These are phyloP conservation scores for Trichosporon sp. DNA, from an alignment of 1,284 basidiomycete genomes.

Conservation along the genomic window DNA sequence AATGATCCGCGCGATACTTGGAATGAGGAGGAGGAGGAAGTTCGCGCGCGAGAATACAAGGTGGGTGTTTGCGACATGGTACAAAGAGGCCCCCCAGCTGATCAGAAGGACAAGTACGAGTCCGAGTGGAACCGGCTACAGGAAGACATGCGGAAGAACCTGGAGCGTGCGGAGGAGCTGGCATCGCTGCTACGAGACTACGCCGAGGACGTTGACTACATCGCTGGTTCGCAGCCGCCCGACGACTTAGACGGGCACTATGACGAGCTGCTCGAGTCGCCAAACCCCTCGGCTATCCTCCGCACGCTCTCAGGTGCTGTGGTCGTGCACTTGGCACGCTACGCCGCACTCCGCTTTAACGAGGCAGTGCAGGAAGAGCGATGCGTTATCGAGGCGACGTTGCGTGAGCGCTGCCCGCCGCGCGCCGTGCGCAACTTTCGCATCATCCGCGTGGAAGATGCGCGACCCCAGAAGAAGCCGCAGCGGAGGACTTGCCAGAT, in stretches of 20 bases:
- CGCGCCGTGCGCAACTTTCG: slow-evolving; percentile 75
- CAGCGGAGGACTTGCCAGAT: slow-evolving; percentile 62
- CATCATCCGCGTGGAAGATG: slow-evolving; percentile 69
- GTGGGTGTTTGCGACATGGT: slow-evolving; percentile 49
- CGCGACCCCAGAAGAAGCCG: slow-evolving; percentile 53
- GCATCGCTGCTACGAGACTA: slow-evolving; percentile 16
- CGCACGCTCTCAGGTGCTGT: slow-evolving; percentile 52
- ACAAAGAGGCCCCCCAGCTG: neutral
- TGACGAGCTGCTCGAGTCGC: slow-evolving; percentile 34
- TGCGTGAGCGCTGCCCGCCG: slow-evolving; percentile 68
- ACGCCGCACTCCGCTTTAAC: slow-evolving; percentile 55
- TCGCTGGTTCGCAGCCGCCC: slow-evolving; percentile 2
- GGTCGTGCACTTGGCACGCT: slow-evolving; percentile 60
- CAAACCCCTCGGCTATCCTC: slow-evolving; percentile 40
- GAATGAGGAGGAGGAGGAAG: slow-evolving; percentile 64
- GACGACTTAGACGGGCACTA: slow-evolving; percentile 28
- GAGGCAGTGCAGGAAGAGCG: slow-evolving; percentile 54
- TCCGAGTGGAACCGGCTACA: slow-evolving; percentile 31
- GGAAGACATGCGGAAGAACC: slow-evolving; percentile 29
- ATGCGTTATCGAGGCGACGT: slow-evolving; percentile 63
- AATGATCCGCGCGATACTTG: slow-evolving; percentile 47
- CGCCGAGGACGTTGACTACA: slow-evolving; percentile 22
- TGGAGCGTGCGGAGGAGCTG: slow-evolving; percentile 33
- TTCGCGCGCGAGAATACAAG: slow-evolving; percentile 61
- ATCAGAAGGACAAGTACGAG: slow-evolving; percentile 33